Evolutionary conservation across 2,329 filamentous ascomycete genomes (phyloP).

Genomic region (Talaromyces sp.): DNA sequence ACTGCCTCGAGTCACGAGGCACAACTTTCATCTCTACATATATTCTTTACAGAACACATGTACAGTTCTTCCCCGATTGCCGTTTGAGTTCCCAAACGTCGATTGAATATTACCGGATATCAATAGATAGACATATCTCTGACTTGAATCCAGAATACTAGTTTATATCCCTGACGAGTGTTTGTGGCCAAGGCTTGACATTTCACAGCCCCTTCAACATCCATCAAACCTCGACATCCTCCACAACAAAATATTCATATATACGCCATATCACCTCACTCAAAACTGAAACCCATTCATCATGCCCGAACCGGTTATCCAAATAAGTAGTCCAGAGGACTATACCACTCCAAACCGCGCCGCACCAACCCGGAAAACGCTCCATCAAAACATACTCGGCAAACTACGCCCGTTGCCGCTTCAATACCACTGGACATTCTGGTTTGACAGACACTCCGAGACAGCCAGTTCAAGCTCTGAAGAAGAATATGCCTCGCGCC

Average conservation of each 20-base stretch:
- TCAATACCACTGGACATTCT: constrained; percentile 45
- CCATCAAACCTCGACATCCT: neutral
- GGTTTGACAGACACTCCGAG: constrained; percentile 41
- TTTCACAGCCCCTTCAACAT: neutral
- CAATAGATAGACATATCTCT: neutral
- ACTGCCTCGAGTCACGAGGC: neutral
- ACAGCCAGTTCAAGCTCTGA: neutral
- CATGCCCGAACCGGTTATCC: constrained; percentile 3
- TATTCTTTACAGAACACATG: neutral
- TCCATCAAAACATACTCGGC: constrained; percentile 40
- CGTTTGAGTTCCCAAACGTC: neutral
- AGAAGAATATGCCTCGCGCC: constrained; percentile 10
- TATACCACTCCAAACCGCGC: neutral
- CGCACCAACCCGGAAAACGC: constrained; percentile 25
- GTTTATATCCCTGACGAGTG: neutral
- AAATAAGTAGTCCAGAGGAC: neutral
- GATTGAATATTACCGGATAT: neutral
- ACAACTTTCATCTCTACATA: neutral
- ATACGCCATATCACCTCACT: neutral
- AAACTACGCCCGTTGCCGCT: constrained; percentile 43
- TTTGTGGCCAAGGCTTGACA: neutral
- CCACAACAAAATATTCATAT: neutral
- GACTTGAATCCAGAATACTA: neutral
- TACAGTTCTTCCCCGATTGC: neutral
- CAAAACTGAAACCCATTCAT: neutral